Conservation (phyloP, 805 yeast species). For the Vanderwaltozyma verrucispora region DNA sequence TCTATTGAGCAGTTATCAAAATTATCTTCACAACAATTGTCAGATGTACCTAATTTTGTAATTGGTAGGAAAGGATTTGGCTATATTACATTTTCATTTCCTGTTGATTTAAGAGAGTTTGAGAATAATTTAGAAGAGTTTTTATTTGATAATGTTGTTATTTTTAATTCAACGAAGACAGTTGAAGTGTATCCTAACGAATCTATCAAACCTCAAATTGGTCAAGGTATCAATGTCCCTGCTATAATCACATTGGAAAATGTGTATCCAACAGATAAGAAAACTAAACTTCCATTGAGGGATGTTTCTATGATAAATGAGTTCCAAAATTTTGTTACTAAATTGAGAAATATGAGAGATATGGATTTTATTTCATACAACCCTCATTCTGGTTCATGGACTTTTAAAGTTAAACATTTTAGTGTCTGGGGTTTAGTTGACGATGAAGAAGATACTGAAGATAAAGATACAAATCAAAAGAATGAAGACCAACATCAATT, state of each 20-base stretch:
- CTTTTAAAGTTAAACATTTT: slow-evolving; percentile 79
- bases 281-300: slow-evolving; percentile 18
- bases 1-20: slow-evolving; percentile 38
- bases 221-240: slow-evolving; percentile 65
- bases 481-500: background rate
- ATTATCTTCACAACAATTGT: slow-evolving; percentile 37
- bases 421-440: slow-evolving; percentile 88
- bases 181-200: slow-evolving; percentile 56
- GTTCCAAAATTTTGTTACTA: slow-evolving; percentile 38
- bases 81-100: slow-evolving; percentile 51
- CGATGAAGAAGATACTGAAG: slow-evolving; percentile 27
- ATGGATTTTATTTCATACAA: slow-evolving; percentile 76
- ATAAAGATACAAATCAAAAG: background rate
- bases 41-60: slow-evolving; percentile 50
- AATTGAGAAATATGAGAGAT: slow-evolving; percentile 46
- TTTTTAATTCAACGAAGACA: slow-evolving; percentile 37
- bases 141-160: slow-evolving; percentile 34
- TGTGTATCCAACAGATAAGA: slow-evolving; percentile 38
- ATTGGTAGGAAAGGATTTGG: slow-evolving; percentile 63
- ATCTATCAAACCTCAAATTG: slow-evolving; percentile 45
- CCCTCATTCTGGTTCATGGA: slow-evolving; percentile 65
- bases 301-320: slow-evolving; percentile 32
- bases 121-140: slow-evolving; percentile 29
- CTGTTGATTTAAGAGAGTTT: slow-evolving; percentile 58
- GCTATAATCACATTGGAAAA: slow-evolving; percentile 61